These are phyloP conservation scores for Citrus trifoliata DNA, from an alignment of 345 rosid species.

Conservation along the genomic window DNA sequence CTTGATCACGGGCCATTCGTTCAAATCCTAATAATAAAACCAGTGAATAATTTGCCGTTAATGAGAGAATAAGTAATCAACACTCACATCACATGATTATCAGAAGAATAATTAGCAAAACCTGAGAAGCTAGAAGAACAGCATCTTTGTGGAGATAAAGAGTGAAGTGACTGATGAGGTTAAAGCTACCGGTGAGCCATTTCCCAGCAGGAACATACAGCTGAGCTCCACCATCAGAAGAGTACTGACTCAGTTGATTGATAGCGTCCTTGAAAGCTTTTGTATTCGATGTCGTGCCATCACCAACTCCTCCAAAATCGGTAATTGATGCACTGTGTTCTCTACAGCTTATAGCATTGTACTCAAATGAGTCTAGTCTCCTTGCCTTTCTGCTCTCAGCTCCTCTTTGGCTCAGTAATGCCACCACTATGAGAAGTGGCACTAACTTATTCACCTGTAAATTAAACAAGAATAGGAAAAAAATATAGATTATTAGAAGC, in stretches of 20 bases:
- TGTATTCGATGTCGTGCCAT: slow-evolving; percentile 74
- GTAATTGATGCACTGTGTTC: slow-evolving; percentile 75
- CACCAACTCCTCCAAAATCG: slow-evolving; percentile 89
- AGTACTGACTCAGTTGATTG: slow-evolving; percentile 46
- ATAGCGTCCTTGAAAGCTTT: slow-evolving; percentile 76
- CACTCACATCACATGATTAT: too few relatives aligned
- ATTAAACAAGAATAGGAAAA: neutral
- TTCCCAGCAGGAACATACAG: slow-evolving; percentile 76
- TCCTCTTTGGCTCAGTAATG: slow-evolving; percentile 20
- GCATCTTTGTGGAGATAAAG: slow-evolving; percentile 83
- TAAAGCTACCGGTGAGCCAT: slow-evolving; percentile 91
- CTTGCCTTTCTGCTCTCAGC: slow-evolving; percentile 39
- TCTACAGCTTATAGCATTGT: slow-evolving; percentile 74
- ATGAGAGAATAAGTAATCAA: neutral
- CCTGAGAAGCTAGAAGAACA: slow-evolving; percentile 80
- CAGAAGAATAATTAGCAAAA: slow-evolving; percentile 3
- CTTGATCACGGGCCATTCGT: slow-evolving; percentile 65
- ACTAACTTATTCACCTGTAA: slow-evolving; percentile 28
- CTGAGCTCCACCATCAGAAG: slow-evolving; percentile 63
- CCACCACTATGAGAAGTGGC: slow-evolving; percentile 19
- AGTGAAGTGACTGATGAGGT: slow-evolving; percentile 80
- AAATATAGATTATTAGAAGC: neutral
- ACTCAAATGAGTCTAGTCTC: slow-evolving; percentile 44
- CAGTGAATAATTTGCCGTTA: neutral
- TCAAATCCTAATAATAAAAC: slow-evolving; percentile 37